Conservation (phyloP, 1,284 basidiomycete genomes). For the Mycena citricolor region DNA sequence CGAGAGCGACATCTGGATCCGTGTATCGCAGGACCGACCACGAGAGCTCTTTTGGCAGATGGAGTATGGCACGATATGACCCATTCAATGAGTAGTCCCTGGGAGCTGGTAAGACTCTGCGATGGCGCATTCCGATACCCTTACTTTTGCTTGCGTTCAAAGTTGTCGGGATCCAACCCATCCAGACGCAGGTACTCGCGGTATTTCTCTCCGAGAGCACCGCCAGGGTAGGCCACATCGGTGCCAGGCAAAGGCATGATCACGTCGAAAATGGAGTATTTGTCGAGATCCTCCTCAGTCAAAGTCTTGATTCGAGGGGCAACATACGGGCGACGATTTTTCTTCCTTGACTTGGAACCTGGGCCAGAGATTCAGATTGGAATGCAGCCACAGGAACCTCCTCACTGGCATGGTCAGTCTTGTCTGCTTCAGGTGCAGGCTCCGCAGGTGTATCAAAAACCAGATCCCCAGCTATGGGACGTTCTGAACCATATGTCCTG, state of each 20-base stretch:
- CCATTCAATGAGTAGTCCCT: slow-evolving; percentile 93
- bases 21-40: slow-evolving; percentile 89
- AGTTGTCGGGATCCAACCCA: slow-evolving; percentile 85
- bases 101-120: slow-evolving; percentile 16
- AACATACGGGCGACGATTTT: slow-evolving; percentile 54
- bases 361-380: slow-evolving; percentile 5
- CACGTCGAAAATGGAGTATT: slow-evolving; percentile 90
- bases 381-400: slow-evolving; percentile 31
- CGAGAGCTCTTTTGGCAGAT: slow-evolving; percentile 76
- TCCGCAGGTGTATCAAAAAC: slow-evolving; percentile 63
- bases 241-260: slow-evolving; percentile 95
- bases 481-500: slow-evolving; percentile 71
- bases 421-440: slow-evolving; percentile 37
- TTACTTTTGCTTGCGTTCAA: slow-evolving; percentile 86
- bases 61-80: slow-evolving; percentile 90
- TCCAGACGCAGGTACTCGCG: slow-evolving; percentile 78
- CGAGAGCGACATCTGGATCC: slow-evolving; percentile 87
- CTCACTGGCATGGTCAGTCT: slow-evolving; percentile 35
- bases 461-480: slow-evolving; percentile 84
- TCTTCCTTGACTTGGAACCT: slow-evolving; percentile 33
- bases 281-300: slow-evolving; percentile 70
- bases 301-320: slow-evolving; percentile 75
- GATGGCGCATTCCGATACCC: slow-evolving; percentile 26
- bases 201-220: slow-evolving; percentile 80
- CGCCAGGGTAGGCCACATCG: slow-evolving; percentile 87